Conservation (phyloP, 208 protist genomes). For the Spongospora subterranea region DNA sequence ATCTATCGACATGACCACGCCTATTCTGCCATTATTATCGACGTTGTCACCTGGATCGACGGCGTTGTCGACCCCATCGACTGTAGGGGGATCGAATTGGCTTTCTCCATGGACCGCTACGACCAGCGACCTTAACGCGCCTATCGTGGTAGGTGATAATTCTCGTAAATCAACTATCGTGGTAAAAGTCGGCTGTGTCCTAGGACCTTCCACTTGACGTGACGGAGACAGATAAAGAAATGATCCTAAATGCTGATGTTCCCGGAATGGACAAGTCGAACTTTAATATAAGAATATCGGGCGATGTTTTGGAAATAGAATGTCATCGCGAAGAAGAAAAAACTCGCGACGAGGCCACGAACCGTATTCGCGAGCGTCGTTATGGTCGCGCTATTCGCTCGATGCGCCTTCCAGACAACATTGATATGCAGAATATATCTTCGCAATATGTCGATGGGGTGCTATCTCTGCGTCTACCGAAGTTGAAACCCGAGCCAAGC, state of each 20-base stretch:
- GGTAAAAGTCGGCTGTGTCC: neutral
- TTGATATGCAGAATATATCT: neutral
- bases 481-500: slow-evolving; percentile 21
- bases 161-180: too few relatives aligned
- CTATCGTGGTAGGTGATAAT: slow-evolving; percentile 9
- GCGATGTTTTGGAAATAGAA: slow-evolving; percentile 9
- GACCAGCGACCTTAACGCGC: neutral
- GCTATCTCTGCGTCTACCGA: neutral
- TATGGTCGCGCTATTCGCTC: neutral
- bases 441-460: slow-evolving; percentile 20
- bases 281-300: slow-evolving; percentile 2
- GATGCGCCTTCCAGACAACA: slow-evolving; percentile 43
- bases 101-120: slow-evolving; percentile 5
- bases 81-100: neutral
- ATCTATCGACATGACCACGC: neutral
- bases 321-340: slow-evolving; percentile 43
- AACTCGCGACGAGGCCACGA: neutral
- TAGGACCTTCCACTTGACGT: slow-evolving; percentile 10
- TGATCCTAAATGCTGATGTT: slow-evolving; percentile 37
- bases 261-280: slow-evolving; percentile 53
- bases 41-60: neutral
- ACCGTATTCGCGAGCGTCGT: neutral
- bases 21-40: neutral
- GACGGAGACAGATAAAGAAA: slow-evolving; percentile 39
- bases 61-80: neutral